Conservation (phyloP, 441 rosid species). For the Adansonia grandidieri region DNA sequence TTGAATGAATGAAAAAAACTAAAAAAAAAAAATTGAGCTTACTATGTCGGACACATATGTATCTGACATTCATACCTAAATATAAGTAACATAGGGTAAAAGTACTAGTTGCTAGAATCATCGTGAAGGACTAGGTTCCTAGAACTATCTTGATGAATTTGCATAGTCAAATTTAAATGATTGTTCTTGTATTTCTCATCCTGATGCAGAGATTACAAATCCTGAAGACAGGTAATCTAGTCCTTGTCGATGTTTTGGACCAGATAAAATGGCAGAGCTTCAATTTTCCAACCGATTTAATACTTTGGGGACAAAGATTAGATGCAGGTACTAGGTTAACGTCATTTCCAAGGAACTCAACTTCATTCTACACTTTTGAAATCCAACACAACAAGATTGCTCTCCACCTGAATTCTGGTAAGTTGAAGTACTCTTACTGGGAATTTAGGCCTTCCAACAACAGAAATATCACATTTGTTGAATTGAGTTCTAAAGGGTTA, state of each 20-base stretch:
- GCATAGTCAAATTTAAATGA: not conserved
- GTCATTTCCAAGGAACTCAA: slow-evolving; percentile 68
- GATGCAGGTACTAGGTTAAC: slow-evolving; percentile 77
- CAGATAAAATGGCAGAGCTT: slow-evolving; percentile 87
- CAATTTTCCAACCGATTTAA: slow-evolving; percentile 86
- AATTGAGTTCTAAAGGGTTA: slow-evolving; percentile 31
- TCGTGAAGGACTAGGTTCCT: too few species aligned
- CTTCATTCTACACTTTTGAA: slow-evolving; percentile 66
- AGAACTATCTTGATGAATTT: too few species aligned
- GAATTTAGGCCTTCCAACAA: slow-evolving; percentile 69
- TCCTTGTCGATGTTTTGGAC: slow-evolving; percentile 57
- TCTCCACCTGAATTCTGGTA: slow-evolving; percentile 63
- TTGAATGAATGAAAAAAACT: too few species aligned
- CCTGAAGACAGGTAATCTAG: slow-evolving; percentile 68
- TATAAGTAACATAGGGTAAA: too few species aligned
- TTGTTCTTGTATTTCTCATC: not conserved
- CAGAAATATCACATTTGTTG: slow-evolving; percentile 61
- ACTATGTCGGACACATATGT: too few species aligned
- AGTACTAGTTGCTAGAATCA: too few species aligned
- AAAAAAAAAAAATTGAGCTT: too few species aligned
- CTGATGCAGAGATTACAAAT: slow-evolving; percentile 70
- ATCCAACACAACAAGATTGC: slow-evolving; percentile 61
- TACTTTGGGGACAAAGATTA: slow-evolving; percentile 78
- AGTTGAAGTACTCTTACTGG: slow-evolving; percentile 84
- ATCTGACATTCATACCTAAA: too few species aligned